Percentiles rank a stretch among this genome's conserved stretches.
These are phyloP conservation scores for Trichophyton mentagrophytes DNA, from an alignment of 2,329 filamentous ascomycete species.

Conservation along the genomic window DNA sequence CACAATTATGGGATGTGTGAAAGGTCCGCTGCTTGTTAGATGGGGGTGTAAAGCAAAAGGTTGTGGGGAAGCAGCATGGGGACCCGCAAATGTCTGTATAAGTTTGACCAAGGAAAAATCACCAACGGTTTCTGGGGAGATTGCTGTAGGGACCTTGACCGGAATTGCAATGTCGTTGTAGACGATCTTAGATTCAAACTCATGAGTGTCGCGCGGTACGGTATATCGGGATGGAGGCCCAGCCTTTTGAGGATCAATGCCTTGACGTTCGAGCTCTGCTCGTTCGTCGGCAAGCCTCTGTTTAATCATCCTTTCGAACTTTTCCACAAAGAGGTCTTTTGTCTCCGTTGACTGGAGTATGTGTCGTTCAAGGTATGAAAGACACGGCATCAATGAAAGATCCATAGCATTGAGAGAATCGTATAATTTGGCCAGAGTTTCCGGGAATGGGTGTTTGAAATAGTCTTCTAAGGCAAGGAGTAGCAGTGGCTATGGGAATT, in stretches of 20 bases:
- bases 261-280: conserved; percentile 16
- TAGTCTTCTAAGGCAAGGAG: conserved; percentile 90
- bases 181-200: conserved; percentile 88
- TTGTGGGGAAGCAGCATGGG: conserved; percentile 70
- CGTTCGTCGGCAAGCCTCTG: conserved; percentile 60
- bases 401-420: conserved; percentile 95
- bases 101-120: conserved; percentile 97
- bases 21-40: conserved; percentile 78
- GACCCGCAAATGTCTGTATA: conserved; percentile 80
- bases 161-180: conserved; percentile 96
- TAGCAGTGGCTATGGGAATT: conserved; percentile 57
- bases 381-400: conserved; percentile 75
- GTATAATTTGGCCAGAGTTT: conserved; percentile 79
- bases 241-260: conserved; percentile 41
- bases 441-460: conserved; percentile 78
- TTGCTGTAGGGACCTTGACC: conserved; percentile 86
- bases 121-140: conserved; percentile 89
- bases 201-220: conserved; percentile 86
- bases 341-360: conserved; percentile 83
- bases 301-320: conserved; percentile 89
- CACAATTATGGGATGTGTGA: conserved; percentile 88
- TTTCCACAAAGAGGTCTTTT: conserved; percentile 93
- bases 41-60: conserved; percentile 80
- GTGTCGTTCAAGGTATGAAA: conserved; percentile 71
- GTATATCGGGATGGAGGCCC: conserved; percentile 55